These are phyloP conservation scores for Saturnispora bothae DNA, from an alignment of 805 yeast species.

Conservation along the genomic window DNA sequence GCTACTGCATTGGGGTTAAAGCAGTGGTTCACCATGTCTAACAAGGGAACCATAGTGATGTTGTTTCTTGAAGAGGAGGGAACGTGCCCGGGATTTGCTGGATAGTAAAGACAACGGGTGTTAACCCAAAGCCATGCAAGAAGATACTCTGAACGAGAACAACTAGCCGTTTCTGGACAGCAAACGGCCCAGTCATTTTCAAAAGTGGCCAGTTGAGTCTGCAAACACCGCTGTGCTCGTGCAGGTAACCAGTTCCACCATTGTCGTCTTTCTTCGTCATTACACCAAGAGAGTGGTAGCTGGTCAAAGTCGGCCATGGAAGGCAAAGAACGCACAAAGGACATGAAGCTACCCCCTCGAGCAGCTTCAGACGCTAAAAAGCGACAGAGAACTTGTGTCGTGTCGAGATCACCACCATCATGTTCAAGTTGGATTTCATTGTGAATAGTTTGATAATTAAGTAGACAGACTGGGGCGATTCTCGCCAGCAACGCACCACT, in stretches of 20 bases:
- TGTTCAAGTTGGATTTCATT: neutral
- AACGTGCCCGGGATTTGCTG: slow-evolving; percentile 33
- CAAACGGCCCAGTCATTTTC: slow-evolving; percentile 27
- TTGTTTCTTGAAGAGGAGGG: slow-evolving; percentile 24
- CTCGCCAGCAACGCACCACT: too few relatives aligned
- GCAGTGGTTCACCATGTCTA: slow-evolving; percentile 77
- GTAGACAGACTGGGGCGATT: too few relatives aligned
- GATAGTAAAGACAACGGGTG: slow-evolving; percentile 73
- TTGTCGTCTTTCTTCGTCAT: too few relatives aligned
- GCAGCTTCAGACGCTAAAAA: too few relatives aligned
- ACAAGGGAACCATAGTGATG: slow-evolving; percentile 84
- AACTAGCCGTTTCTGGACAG: slow-evolving; percentile 18
- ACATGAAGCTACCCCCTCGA: too few relatives aligned
- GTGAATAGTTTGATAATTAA: neutral
- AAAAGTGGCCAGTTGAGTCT: slow-evolving; percentile 34
- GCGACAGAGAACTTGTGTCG: too few relatives aligned
- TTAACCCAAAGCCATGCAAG: slow-evolving; percentile 85
- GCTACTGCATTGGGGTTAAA: slow-evolving; percentile 43
- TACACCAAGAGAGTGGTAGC: neutral
- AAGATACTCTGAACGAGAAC: slow-evolving; percentile 28
- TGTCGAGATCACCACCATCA: too few relatives aligned
- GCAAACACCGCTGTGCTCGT: too few relatives aligned
- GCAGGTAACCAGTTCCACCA: too few relatives aligned
- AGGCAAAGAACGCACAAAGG: too few relatives aligned
- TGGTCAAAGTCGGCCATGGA: neutral